Evolutionary conservation across 495 filamentous ascomycete species (phyloP), one percentile per base, ranked within the genome.

Genomic region (Lasiosphaeriaceae sp.): DNA sequence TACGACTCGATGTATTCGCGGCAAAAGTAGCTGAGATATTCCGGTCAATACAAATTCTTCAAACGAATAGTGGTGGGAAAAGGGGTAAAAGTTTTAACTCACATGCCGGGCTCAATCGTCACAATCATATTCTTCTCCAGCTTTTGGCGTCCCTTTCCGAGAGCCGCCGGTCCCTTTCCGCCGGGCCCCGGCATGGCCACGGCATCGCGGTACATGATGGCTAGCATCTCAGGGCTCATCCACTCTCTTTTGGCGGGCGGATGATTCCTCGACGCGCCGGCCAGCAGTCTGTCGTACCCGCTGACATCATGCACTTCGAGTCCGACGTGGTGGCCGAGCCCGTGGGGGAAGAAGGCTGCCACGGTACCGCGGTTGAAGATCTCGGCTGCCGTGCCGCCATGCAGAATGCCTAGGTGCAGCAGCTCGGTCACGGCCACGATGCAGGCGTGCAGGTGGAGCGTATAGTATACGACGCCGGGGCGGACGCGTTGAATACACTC

Each of bases 261-360:
- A 14, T 26, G 56, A 2, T 20, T 26, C 31, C 11, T 21, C 11
- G 45, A 14, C 50, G 20, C 34, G 12, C 39, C 24, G 12, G 62
- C 9, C 29, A 75, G 39, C 52, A 73, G 39, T 44, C 51, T 57
- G 53, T 66, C 56, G 2, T 41, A 5, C 23, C 68, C 70, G n/a
- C 52, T 62, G 6, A 89, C 85, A 73, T 97, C 93, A 64, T 97
- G 93, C 39, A 90, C 87, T 68, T 97, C 93, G 16, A 97, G 78
- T 0, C 93, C 93, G 34, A 96, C 76, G 68, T 96, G 90, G 69
- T 97, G 92, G 11, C 90, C 90, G 14, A 93, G 76, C 2, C 93
- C 93, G 69, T 97, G 93, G 2, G 93, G 92, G 72, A 96, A 95
- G 73, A 96, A 97, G 0, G 89, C 86, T 23, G 81, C 76, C 3